Conservation (phyloP, 495 filamentous ascomycete species). For the Aspergillus baeticus region DNA sequence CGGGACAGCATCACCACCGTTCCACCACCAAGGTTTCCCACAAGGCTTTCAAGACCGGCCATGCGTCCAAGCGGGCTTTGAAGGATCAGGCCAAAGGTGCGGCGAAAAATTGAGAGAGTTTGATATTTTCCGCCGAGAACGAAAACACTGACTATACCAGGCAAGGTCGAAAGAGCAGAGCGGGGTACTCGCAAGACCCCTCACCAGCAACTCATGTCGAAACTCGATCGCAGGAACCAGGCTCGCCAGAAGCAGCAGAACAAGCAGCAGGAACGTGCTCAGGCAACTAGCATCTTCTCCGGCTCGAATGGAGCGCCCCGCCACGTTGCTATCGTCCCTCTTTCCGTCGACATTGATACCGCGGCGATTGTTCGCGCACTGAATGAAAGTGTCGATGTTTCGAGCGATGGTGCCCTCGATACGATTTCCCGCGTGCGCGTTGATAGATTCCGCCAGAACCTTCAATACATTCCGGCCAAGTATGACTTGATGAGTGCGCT, state of each 20-base stretch:
- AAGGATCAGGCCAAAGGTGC: constrained; percentile 81
- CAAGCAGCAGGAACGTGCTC: constrained; percentile 77
- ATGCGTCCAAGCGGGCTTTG: constrained; percentile 82
- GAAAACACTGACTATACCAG: constrained; percentile 29
- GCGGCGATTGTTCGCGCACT: constrained; percentile 64
- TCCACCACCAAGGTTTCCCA: constrained; percentile 81
- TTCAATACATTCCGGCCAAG: constrained; percentile 75
- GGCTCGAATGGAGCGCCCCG: constrained; percentile 84
- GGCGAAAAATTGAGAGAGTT: background rate
- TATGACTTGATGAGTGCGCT: constrained; percentile 71
- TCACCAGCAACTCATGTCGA: constrained; percentile 96
- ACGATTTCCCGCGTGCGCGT: constrained; percentile 63
- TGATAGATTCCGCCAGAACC: constrained; percentile 88
- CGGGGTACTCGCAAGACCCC: constrained; percentile 75
- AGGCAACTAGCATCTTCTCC: constrained; percentile 73
- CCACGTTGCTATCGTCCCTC: constrained; percentile 86
- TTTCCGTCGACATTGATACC: constrained; percentile 70
- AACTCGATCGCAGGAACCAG: constrained; percentile 90
- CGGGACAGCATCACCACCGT: constrained; percentile 83
- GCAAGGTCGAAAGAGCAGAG: constrained; percentile 61
- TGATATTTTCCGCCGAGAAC: background rate
- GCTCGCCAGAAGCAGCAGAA: constrained; percentile 78
- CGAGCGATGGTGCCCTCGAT: constrained; percentile 60
- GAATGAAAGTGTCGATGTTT: constrained; percentile 76
- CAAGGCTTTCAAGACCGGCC: constrained; percentile 88